Evolutionary conservation across 345 rosid genomes (phyloP).

Genomic region (Litchi chinensis): DNA sequence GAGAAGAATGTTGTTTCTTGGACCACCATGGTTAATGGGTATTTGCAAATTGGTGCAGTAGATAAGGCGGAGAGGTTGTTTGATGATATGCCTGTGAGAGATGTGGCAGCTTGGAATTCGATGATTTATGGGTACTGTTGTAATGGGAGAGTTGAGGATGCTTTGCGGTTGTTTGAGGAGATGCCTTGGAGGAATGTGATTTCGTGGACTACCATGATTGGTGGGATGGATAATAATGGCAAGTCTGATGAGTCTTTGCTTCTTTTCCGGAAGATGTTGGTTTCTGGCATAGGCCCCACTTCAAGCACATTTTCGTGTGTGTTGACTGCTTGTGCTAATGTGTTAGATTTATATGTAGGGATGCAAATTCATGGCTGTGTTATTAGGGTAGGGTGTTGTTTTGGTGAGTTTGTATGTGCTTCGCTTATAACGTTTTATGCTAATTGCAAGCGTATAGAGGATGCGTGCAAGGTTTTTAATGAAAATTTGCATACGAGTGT

Average conservation of each 20-base stretch:
- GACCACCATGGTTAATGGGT: conserved; percentile 75
- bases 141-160: conserved; percentile 55
- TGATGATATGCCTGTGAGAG: conserved; percentile 57
- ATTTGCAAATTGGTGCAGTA: conserved; percentile 51
- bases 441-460: conserved; percentile 48
- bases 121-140: conserved; percentile 71
- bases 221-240: conserved; percentile 66
- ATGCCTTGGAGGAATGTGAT: conserved; percentile 68
- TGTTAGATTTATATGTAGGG: conserved; percentile 44
- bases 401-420: conserved; percentile 53
- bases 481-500: conserved; percentile 46
- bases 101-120: conserved; percentile 70
- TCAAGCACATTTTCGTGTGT: conserved; percentile 55
- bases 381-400: conserved; percentile 48
- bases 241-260: conserved; percentile 51
- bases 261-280: conserved; percentile 52
- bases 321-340: conserved; percentile 66
- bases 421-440: conserved; percentile 72
- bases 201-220: conserved; percentile 85
- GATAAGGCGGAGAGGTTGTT: conserved; percentile 60
- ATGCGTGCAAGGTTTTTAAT: conserved; percentile 45
- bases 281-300: conserved; percentile 43
- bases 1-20: conserved; percentile 66
- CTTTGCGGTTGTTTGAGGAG: conserved; percentile 50
- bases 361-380: conserved; percentile 56